These are phyloP conservation scores for Cochlearia excelsa DNA, from an alignment of 345 rosid species.

Conservation along the genomic window DNA sequence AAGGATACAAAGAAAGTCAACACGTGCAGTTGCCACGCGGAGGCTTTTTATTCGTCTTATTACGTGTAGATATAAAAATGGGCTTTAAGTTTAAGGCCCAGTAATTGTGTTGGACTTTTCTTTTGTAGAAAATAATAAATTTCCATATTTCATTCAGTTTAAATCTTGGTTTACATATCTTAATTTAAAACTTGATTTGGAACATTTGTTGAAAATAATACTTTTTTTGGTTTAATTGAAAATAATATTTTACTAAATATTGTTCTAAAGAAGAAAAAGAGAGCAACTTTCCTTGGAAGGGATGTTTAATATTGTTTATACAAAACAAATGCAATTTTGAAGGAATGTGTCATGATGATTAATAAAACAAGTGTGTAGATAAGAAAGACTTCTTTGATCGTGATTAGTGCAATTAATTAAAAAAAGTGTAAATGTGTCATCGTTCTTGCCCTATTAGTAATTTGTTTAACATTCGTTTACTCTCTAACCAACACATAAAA, in stretches of 20 bases:
- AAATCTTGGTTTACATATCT: too few species aligned
- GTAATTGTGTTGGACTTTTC: background rate
- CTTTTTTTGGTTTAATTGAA: too few species aligned
- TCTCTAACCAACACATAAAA: too few species aligned
- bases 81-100: slow-evolving; percentile 21
- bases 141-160: too few species aligned
- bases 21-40: slow-evolving; percentile 23
- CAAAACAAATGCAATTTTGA: background rate
- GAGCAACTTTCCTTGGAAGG: slow-evolving; percentile 14
- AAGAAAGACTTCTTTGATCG: slow-evolving; percentile 5
- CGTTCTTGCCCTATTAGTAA: slow-evolving; percentile 1
- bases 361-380: background rate
- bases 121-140: too few species aligned
- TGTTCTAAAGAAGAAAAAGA: too few species aligned
- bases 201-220: too few species aligned
- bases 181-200: too few species aligned
- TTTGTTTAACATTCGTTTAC: background rate
- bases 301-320: background rate
- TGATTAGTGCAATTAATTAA: slow-evolving; percentile 27
- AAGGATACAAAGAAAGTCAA: slow-evolving; percentile 24
- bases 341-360: background rate
- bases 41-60: background rate
- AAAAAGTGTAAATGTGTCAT: slow-evolving; percentile 31
- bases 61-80: background rate
- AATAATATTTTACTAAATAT: too few species aligned